These are phyloP conservation scores for Trifolium dubium DNA, from an alignment of 306 rosid species.

Conservation along the genomic window DNA sequence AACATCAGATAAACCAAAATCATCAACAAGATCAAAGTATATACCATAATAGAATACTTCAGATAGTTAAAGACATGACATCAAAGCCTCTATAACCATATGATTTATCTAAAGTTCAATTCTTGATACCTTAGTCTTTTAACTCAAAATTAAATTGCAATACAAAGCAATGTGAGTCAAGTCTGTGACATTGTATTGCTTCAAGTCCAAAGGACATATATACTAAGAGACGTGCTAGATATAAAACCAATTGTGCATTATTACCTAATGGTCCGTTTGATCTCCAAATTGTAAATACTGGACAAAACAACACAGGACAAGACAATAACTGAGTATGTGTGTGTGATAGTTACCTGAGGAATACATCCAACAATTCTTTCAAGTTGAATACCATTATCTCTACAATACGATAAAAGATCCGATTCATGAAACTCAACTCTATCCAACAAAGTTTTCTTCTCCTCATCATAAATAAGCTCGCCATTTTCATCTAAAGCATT, in stretches of 20 bases:
- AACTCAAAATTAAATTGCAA: no score
- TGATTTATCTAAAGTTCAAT: no score
- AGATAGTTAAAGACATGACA: no score
- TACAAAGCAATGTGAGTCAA: no score
- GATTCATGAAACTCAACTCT: slow-evolving; percentile 96
- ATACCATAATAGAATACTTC: background rate
- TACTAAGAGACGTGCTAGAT: slow-evolving; percentile 1
- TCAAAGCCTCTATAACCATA: no score
- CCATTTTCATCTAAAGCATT: slow-evolving; percentile 90
- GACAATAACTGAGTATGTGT: no score
- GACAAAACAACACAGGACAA: no score
- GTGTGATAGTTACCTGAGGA: slow-evolving; percentile 82
- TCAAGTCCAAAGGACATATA: slow-evolving; percentile 1
- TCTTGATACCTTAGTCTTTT: no score
- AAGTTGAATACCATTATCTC: slow-evolving; percentile 75
- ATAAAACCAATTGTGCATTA: background rate
- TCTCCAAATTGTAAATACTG: no score
- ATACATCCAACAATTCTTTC: slow-evolving; percentile 98
- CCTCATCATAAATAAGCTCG: slow-evolving; percentile 71
- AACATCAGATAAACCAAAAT: slow-evolving; percentile 26
- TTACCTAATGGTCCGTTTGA: background rate
- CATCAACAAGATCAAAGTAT: background rate
- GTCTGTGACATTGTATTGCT: no score
- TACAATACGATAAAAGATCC: slow-evolving; percentile 83
- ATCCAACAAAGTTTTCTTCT: slow-evolving; percentile 85